Base-by-base conservation (phyloP, 164 flowering plant species). In the Aristolochia fimbriata region DNA sequence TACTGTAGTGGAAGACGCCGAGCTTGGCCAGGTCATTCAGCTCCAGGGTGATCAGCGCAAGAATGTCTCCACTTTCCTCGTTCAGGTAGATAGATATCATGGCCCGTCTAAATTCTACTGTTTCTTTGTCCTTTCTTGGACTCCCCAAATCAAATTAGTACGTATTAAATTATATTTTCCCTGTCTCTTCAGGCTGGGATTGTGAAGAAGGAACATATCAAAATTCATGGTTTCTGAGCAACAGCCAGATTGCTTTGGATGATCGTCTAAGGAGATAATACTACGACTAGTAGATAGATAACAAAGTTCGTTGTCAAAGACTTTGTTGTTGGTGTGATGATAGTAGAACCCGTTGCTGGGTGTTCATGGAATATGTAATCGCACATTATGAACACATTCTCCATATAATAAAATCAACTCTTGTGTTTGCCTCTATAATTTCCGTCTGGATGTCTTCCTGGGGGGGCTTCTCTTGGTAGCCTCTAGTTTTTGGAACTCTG, bases 41-140 rank as follows among this genome's bases (percentile, higher is more conserved):
- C 83, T 87, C n/a, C 87, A 84, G 56, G 90, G 89, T 9, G 93
- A 84, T 76, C 93, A 86, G 71, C 75, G 92, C 12, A 86, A 82
- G 78, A 83, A 86, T 53, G 93, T 78, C 11, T 73, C 84, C 19
- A 62, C 74, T 16, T 81, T 87, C 63, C 73, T 87, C 10, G 68
- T 77, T 37, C 71, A 77, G 69, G 72, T 68, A 37, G 12, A 63
- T 17, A 14, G n/a, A 3, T 48, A n/a, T n/a, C n/a, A n/a, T n/a
- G n/a, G 17, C 16, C 7, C 33, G 16, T 27, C 30, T 33, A 11
- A 11, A n/a, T 12, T 7, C 27, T 1, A 0, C 14, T 23, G 30
- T 6, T n/a, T 1, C 25, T 4, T 52, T 6, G 15, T 37, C 16
- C n/a, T 31, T n/a, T 33, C 46, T 13, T 51, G 15, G 19, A 51